These are phyloP conservation scores for Termitomyces sp. DNA, from an alignment of 768 basidiomycete genomes.

Conservation along the genomic window DNA sequence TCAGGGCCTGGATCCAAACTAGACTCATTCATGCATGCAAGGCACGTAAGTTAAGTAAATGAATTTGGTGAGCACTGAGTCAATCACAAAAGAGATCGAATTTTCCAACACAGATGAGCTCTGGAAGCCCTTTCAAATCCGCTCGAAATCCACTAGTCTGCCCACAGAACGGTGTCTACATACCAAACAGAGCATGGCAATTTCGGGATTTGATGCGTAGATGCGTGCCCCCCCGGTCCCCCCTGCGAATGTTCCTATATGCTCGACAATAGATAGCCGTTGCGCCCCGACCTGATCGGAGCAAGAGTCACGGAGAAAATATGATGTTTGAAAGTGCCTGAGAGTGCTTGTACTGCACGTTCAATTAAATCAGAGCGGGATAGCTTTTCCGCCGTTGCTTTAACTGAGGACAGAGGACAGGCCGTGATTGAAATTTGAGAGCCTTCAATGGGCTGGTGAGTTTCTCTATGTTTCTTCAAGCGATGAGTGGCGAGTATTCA, in stretches of 20 bases:
- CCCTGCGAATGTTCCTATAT: not conserved
- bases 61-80: too few relatives aligned
- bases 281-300: not conserved
- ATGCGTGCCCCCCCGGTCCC: not conserved
- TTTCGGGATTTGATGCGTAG: not conserved
- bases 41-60: too few relatives aligned
- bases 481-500: not conserved
- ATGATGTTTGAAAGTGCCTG: too few relatives aligned
- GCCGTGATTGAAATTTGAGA: not conserved
- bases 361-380: not conserved
- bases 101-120: too few relatives aligned
- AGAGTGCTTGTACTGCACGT: not conserved
- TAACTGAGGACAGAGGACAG: not conserved
- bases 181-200: not conserved
- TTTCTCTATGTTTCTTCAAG: not conserved
- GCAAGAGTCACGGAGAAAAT: not conserved
- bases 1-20: too few relatives aligned
- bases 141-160: too few relatives aligned
- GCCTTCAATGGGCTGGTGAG: too few relatives aligned
- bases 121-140: too few relatives aligned
- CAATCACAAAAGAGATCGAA: too few relatives aligned
- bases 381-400: not conserved
- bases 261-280: not conserved
- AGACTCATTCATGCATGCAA: too few relatives aligned
- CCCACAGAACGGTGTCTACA: not conserved